These are phyloP conservation scores for Talaromyces ruber DNA, from an alignment of 495 filamentous ascomycete genomes.

Conservation along the genomic window DNA sequence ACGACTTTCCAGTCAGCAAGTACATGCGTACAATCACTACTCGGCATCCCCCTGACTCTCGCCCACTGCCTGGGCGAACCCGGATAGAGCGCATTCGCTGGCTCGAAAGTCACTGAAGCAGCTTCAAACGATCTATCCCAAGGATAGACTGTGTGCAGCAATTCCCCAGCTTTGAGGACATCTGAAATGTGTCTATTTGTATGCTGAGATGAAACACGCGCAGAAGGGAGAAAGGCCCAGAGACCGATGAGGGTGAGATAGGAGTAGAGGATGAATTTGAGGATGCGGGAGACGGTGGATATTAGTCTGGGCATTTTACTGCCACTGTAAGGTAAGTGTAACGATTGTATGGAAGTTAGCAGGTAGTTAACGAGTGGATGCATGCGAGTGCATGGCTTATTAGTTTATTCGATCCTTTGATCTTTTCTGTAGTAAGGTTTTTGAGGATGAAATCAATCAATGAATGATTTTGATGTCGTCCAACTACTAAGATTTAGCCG, in stretches of 20 bases:
- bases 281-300: neutral
- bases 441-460: neutral
- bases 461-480: neutral
- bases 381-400: neutral
- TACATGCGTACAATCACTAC: neutral
- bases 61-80: neutral
- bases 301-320: conserved; percentile 5
- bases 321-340: neutral
- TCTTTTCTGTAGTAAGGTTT: neutral
- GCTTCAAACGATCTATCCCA: neutral
- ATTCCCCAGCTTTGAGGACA: neutral
- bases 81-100: neutral
- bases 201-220: neutral
- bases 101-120: neutral
- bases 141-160: neutral
- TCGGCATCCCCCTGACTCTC: neutral
- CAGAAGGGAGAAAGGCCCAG: conserved; percentile 3
- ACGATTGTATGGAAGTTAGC: neutral
- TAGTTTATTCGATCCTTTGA: neutral
- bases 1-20: neutral
- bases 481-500: neutral
- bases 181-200: neutral
- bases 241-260: conserved; percentile 5
- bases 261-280: neutral
- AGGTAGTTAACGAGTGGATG: neutral